Evolutionary conservation across 2,329 filamentous ascomycete genomes (phyloP).

Genomic region (Alternaria sp.): DNA sequence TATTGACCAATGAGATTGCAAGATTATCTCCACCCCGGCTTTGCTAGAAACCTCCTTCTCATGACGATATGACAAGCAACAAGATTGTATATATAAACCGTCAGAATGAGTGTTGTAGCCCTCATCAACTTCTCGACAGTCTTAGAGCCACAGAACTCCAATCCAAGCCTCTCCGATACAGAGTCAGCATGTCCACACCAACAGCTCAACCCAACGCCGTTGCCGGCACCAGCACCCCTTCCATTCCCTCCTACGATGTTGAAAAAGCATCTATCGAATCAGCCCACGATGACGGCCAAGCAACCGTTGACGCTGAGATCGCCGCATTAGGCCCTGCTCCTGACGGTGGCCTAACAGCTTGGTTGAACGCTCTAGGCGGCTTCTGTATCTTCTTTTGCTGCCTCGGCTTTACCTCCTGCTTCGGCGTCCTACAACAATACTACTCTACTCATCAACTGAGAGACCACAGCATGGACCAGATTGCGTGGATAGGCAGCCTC

Average conservation of each 20-base stretch:
- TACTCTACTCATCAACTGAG: slow-evolving; percentile 50
- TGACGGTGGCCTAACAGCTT: slow-evolving; percentile 43
- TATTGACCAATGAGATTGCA: neutral
- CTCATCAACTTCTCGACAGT: neutral
- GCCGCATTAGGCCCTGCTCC: slow-evolving; percentile 27
- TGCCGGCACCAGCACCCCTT: neutral
- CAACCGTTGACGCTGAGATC: slow-evolving; percentile 24
- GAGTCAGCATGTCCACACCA: neutral
- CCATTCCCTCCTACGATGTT: neutral
- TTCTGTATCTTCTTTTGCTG: slow-evolving; percentile 42
- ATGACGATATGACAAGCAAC: neutral
- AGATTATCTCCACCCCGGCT: neutral
- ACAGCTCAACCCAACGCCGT: neutral
- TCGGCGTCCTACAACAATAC: slow-evolving; percentile 55
- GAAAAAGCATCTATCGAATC: neutral
- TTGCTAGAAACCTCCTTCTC: slow-evolving; percentile 25
- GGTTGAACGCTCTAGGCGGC: slow-evolving; percentile 43
- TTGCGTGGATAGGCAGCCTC: slow-evolving; percentile 54
- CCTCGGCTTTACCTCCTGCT: slow-evolving; percentile 50
- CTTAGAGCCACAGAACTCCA: neutral
- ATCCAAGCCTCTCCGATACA: neutral
- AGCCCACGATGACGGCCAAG: neutral
- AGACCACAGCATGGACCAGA: slow-evolving; percentile 34
- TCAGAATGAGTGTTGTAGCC: neutral
- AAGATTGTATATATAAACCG: neutral